Base-by-base conservation (phyloP, 2,329 filamentous ascomycete genomes). In the Coniochaeta sp. region DNA sequence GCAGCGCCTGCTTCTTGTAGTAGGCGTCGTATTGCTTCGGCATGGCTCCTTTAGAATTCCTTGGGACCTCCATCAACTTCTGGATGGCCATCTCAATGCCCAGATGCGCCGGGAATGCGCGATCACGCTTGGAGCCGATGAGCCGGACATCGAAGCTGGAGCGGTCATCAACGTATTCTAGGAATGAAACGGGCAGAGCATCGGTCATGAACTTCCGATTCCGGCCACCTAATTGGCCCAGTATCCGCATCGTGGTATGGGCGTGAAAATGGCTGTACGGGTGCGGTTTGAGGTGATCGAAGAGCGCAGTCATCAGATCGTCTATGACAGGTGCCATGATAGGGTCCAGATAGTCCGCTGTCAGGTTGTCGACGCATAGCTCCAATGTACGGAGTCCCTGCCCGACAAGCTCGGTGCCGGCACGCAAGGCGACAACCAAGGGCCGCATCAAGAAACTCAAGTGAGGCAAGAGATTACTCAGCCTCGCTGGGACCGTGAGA, bases 301-400 rank as follows among this genome's bases (percentile, higher is more conserved):
- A 99, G 1, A 99, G 81, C 1, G 93, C 93, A 55, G 92, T 95
- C 95, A 99, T 99, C 52, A 99, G 80, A 70, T 99, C 95, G 68
- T 99, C 93, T 73, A 99, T 98, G 28, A 98, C 96, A 0, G 95
- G 96, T 2, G 93, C 91, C 93, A 99, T 99, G 68, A 99, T 98
- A 0, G 95, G 96, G 67, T 99, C 95, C 16, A 99, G 79, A 70
- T 99, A 99, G 69, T 99, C 95, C 0, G 95, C 93, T 0, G 96
- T 99, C 0, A 99, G 82, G 67, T 99, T 99, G 64, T 99, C 95
- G 19, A 99, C 95, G 69, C 95, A 99, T 1, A 99, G 83, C 70
- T 99, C 95, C 5, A 99, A 78, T 0, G 95, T 99, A 30, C 96
- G 82, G 7, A 99, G 79, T 0, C 95, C 95, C 73, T 99, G 96